These are phyloP conservation scores for Nannochloris sp. DNA, from an alignment of 139 green algal species.

Conservation along the genomic window DNA sequence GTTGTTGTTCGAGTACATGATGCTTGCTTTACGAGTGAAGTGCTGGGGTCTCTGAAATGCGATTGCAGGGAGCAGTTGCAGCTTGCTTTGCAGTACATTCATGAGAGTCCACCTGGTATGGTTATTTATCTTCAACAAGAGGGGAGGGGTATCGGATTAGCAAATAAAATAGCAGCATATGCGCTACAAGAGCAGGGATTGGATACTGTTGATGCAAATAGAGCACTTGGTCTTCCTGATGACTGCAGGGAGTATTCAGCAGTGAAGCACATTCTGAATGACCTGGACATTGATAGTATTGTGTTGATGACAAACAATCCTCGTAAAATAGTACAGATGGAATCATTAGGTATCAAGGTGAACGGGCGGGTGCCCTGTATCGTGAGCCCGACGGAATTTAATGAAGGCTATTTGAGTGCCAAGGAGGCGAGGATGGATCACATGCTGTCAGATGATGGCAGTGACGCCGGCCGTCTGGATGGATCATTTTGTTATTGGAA, in stretches of 20 bases:
- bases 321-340: conserved; percentile 73
- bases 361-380: conserved; percentile 72
- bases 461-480: conserved; percentile 17
- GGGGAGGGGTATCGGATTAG: conserved; percentile 84
- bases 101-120: conserved; percentile 53
- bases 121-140: conserved; percentile 96
- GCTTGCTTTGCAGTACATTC: conserved; percentile 73
- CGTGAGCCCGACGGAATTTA: conserved; percentile 64
- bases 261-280: conserved; percentile 79
- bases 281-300: conserved; percentile 68
- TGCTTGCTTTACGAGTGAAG: conserved; percentile 92
- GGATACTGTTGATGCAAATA: conserved; percentile 93
- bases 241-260: conserved; percentile 87
- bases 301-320: conserved; percentile 92
- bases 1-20: conserved; percentile 86
- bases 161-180: conserved; percentile 97
- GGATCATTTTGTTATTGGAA: conserved; percentile 48
- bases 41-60: conserved; percentile 90
- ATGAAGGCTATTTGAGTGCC: conserved; percentile 42
- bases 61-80: conserved; percentile 89
- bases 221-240: conserved; percentile 81
- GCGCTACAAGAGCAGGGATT: conserved; percentile 78
- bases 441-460: conserved; percentile 8
- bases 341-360: conserved; percentile 60
- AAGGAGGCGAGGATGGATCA: conserved; percentile 46